phyloP scores from a whole-genome alignment of 2,329 filamentous ascomycete species.

The Bisporella sp. region DNA sequence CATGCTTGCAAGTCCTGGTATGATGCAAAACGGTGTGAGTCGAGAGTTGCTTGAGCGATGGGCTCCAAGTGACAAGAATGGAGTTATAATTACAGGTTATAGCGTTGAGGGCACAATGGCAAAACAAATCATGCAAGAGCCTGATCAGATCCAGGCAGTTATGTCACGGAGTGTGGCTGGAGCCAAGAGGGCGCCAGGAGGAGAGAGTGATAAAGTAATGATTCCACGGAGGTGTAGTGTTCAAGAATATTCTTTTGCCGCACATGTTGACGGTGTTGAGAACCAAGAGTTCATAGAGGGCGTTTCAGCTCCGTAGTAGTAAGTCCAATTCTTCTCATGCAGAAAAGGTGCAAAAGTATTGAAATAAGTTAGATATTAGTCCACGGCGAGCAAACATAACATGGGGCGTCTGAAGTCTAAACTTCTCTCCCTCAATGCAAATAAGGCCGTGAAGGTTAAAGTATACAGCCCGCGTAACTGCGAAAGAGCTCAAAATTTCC shows the following conservation, averaged over 20 bases:
- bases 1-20: slow-evolving; percentile 95
- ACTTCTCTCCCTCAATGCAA: slow-evolving; percentile 82
- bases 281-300: slow-evolving; percentile 97
- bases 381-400: slow-evolving; percentile 94
- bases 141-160: slow-evolving; percentile 88
- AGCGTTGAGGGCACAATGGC: slow-evolving; percentile 99
- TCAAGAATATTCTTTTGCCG: slow-evolving; percentile 90
- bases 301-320: slow-evolving; percentile 84
- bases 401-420: slow-evolving; percentile 98
- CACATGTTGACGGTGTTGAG: slow-evolving; percentile 92
- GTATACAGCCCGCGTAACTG: slow-evolving; percentile 93
- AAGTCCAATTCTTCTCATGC: slow-evolving; percentile 35
- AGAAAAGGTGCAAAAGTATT: too few species aligned
- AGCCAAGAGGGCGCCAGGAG: slow-evolving; percentile 48
- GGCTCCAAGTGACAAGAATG: slow-evolving; percentile 94
- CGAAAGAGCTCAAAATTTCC: slow-evolving; percentile 94
- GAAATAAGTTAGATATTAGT: slow-evolving; percentile 66
- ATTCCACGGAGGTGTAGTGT: slow-evolving; percentile 90
- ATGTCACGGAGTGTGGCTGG: slow-evolving; percentile 69
- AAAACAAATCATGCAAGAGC: slow-evolving; percentile 89
- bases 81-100: slow-evolving; percentile 97
- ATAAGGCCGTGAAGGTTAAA: slow-evolving; percentile 72
- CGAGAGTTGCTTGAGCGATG: slow-evolving; percentile 88
- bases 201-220: slow-evolving; percentile 79
- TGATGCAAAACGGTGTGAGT: slow-evolving; percentile 95